Evolutionary conservation across 108 stramenopile genomes (phyloP), one percentile per base, ranked within the genome.

Genomic region (Cyclotella distinguenda): DNA sequence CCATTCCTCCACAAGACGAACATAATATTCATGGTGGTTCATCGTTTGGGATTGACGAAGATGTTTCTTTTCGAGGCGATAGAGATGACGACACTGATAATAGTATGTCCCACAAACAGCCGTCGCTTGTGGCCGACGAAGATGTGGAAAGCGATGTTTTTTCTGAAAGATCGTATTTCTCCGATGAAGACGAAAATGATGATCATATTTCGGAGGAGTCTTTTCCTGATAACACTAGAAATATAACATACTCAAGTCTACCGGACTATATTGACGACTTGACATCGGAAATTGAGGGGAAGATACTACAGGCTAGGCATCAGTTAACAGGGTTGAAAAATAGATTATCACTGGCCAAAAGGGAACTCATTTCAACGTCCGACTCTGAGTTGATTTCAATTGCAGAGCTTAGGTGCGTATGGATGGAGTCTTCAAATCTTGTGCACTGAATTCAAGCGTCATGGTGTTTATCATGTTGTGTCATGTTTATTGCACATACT

Each of bases 51-150:
- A n/a, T n/a, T n/a, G 44, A 69, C 50, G 48, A 69, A 46, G 68
- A 69, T 7, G 62, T 51, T 13, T 45, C 36, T n/a, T 50, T 62
- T 51, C 60, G 62, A 3, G 27, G 43, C 13, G 54, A 55, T 66
- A 6, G 28, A 54, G 65, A 66, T 39, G 66, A 59, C 16, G 63
- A 55, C 35, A 23, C 16, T 21, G 58, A 42, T 22, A 42, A 43
- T 60, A 22, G 12, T 1, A 19, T 19, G 2, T 19, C 2, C 12
- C 2, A 13, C 38, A 60, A 21, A 16, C 4, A 26, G 9, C 4
- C 23, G 6, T 34, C 13, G 15, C 47, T 25, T 21, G 2, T 42
- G 40, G 2, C 40, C 10, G 54, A 55, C 22, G 35, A 38, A 38
- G 54, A 28, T 15, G 19, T 36, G 11, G 27, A 55, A 36, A 18